Base-by-base conservation (phyloP, 306 rosid species). In the Vicia sativa region DNA sequence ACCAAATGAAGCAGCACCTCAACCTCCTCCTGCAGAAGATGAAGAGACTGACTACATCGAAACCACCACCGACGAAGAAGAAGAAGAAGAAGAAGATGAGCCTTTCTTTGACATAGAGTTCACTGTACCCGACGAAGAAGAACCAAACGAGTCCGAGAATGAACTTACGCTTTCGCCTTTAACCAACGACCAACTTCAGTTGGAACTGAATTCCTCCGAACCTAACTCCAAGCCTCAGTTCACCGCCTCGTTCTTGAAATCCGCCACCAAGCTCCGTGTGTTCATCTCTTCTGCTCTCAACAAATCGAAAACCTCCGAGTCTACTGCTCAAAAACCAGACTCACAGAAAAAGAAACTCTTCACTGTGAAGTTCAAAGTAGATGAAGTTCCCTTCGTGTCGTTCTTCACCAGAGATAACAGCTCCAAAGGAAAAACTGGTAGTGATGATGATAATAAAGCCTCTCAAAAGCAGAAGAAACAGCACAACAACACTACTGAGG, bases 81-180 rank as follows among this genome's bases (percentile, higher is more conserved):
- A 4, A 0, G 10, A 71, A 58, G 23, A 21, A 26, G 65, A 13
- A 6, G 97, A 85, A 8, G 91, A 90, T 0, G 96, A 96, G 0
- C 90, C 99, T 6, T 93, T 88, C 79, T 85, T 90, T 58, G 99
- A 93, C 83, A 60, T 93, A 60, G 92, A 90, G 79, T 85, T 93
- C 29, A 62, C 92, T 13, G 74, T 86, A 28, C 90, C 88, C 7
- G 83, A 85, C 9, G 92, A 85, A 23, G 52, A 48, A 14, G 26
- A 41, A 6, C 44, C 50, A 42, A 52, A 37, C 1, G 82, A 74
- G 1, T 48, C 66, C 0, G 91, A 85, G 57, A 64, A 81, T 5
- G 96, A 88, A 83, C 82, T 90, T 52, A 85, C 87, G 1, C 81
- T 93, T 23, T 83, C 95, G 0, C 87, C 98, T 55, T 85, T 95